Evolutionary conservation across 1,284 basidiomycete species (phyloP).

Genomic region (Leccinum fuscescens): DNA sequence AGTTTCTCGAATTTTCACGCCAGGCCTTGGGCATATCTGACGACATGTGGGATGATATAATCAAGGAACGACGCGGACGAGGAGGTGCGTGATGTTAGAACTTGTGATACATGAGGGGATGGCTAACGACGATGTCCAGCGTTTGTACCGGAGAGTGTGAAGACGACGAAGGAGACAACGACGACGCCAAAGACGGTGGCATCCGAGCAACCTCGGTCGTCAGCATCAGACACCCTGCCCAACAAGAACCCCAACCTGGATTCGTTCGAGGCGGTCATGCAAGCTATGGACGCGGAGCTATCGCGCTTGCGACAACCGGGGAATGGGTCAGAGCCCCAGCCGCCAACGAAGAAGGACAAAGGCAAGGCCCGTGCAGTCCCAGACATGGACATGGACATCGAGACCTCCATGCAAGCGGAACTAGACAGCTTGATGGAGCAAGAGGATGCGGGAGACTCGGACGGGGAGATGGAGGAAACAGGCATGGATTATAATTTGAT

Average conservation of each 20-base stretch:
- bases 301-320: conserved; percentile 40
- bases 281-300: conserved; percentile 87
- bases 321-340: conserved; percentile 13
- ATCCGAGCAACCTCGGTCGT: conserved; percentile 10
- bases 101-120: neutral
- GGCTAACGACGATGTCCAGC: conserved; percentile 42
- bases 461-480: conserved; percentile 49
- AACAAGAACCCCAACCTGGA: conserved; percentile 69
- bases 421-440: conserved; percentile 64
- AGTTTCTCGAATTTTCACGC: conserved; percentile 90
- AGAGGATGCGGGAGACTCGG: conserved; percentile 48
- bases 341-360: conserved; percentile 27
- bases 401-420: conserved; percentile 84
- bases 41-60: conserved; percentile 79
- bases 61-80: conserved; percentile 68
- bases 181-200: conserved; percentile 2
- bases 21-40: conserved; percentile 85
- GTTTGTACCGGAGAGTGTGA: conserved; percentile 60
- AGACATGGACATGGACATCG: conserved; percentile 61
- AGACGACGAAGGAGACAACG: conserved; percentile 5
- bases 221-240: conserved; percentile 37
- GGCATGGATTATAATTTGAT: conserved; percentile 84
- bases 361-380: conserved; percentile 27
- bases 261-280: conserved; percentile 93
- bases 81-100: conserved; percentile 59